Percentiles rank a stretch among this genome's conserved stretches.
Conservation (phyloP, 176 grass and related monocot genomes). For the Olyra latifolia region DNA sequence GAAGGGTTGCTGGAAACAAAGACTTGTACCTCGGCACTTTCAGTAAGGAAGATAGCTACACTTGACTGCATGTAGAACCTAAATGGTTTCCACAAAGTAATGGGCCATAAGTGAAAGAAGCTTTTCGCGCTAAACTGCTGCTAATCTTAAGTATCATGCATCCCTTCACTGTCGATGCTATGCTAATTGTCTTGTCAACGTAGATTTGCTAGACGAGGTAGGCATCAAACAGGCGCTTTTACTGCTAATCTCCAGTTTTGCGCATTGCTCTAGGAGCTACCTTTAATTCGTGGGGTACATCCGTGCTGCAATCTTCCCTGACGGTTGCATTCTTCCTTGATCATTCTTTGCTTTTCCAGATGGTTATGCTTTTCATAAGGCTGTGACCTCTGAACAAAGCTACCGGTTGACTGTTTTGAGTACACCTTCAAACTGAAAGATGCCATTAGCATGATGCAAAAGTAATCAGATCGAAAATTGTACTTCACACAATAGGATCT, state of each 20-base stretch:
- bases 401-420: constrained; percentile 56
- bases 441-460: constrained; percentile 17
- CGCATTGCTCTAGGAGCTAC: constrained; percentile 13
- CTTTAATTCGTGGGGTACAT: constrained; percentile 28
- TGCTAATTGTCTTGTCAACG: constrained; percentile 41
- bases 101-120: constrained; percentile 29
- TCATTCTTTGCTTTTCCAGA: constrained; percentile 73
- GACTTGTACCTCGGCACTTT: constrained; percentile 98
- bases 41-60: constrained; percentile 59
- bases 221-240: constrained; percentile 19
- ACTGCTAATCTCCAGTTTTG: constrained; percentile 11
- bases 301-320: constrained; percentile 43
- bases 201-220: constrained; percentile 25
- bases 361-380: constrained; percentile 68
- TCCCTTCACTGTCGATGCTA: constrained; percentile 21
- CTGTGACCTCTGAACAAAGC: constrained; percentile 68
- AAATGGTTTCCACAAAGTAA: constrained; percentile 33
- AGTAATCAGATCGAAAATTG: constrained; percentile 34
- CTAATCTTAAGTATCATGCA: not conserved
- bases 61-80: not conserved
- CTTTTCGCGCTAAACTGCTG: constrained; percentile 36
- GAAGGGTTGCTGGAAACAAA: constrained; percentile 96
- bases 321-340: constrained; percentile 51
- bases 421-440: constrained; percentile 31
- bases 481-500: constrained; percentile 21